Conservation (phyloP, 129 eudicot genomes). For the Saposhnikovia divaricata region DNA sequence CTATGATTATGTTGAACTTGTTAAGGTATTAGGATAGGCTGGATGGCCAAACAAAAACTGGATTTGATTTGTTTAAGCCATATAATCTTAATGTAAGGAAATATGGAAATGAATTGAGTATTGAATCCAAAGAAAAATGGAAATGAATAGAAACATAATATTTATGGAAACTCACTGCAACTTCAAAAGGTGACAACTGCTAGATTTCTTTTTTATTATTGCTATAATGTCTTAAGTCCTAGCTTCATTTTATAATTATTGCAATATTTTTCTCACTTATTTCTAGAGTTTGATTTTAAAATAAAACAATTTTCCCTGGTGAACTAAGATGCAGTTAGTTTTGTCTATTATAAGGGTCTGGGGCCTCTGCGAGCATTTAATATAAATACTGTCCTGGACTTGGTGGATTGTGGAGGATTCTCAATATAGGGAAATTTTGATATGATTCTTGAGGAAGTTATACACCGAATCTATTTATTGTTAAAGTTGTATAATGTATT, state of each 20-base stretch:
- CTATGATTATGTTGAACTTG: background rate
- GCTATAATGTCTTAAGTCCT: background rate
- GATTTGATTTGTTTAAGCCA: background rate
- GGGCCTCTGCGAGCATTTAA: background rate
- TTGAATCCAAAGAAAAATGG: background rate
- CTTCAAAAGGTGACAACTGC: background rate
- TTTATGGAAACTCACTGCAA: background rate
- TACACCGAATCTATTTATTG: background rate
- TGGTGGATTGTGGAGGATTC: background rate
- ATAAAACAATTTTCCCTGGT: background rate
- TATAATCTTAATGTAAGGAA: background rate
- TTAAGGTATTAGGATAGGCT: background rate
- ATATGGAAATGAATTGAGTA: background rate
- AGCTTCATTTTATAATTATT: background rate
- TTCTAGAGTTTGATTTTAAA: background rate
- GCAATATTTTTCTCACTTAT: background rate
- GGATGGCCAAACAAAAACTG: background rate
- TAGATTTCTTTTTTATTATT: too few relatives aligned
- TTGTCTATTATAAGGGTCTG: background rate
- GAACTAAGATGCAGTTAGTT: background rate
- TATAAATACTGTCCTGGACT: background rate
- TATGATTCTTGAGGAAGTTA: background rate
- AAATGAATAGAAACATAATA: background rate
- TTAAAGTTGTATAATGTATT: background rate
- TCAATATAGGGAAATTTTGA: background rate